Evolutionary conservation across 768 basidiomycete genomes (phyloP).

Genomic region (Russula abietina): DNA sequence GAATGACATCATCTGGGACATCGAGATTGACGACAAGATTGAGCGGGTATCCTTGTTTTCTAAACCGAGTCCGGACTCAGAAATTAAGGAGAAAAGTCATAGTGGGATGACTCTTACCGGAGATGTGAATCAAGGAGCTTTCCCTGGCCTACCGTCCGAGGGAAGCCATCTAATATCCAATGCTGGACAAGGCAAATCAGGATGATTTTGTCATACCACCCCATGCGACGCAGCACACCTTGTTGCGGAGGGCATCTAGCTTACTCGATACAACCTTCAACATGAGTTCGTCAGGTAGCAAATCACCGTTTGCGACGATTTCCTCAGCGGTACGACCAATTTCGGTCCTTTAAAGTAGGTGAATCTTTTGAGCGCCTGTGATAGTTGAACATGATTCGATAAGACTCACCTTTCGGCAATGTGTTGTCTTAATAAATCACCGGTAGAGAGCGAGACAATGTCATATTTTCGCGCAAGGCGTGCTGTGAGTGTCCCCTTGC

Average conservation of each 20-base stretch:
- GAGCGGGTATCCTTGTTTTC: slow-evolving; percentile 57
- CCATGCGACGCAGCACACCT: slow-evolving; percentile 38
- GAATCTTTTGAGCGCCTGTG: background rate
- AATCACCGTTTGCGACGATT: slow-evolving; percentile 71
- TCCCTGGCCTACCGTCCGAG: slow-evolving; percentile 82
- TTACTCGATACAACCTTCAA: slow-evolving; percentile 69
- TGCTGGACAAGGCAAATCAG: slow-evolving; percentile 41
- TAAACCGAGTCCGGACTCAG: slow-evolving; percentile 29
- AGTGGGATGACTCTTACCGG: slow-evolving; percentile 39
- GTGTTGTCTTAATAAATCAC: slow-evolving; percentile 80
- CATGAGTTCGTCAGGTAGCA: slow-evolving; percentile 77
- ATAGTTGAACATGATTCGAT: background rate
- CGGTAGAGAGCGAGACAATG: slow-evolving; percentile 70
- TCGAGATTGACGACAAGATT: slow-evolving; percentile 82
- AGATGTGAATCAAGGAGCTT: slow-evolving; percentile 72
- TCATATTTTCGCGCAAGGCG: slow-evolving; percentile 77
- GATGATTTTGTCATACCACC: background rate
- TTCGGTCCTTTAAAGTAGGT: slow-evolving; percentile 42
- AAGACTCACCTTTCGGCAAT: slow-evolving; percentile 61
- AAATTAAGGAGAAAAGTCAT: background rate
- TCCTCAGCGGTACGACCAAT: slow-evolving; percentile 69
- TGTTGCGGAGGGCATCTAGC: slow-evolving; percentile 58
- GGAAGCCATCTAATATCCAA: slow-evolving; percentile 93
- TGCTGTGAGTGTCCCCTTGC: slow-evolving; percentile 78
- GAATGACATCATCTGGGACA: slow-evolving; percentile 81